Evolutionary conservation across 345 rosid species (phyloP).

Genomic region (Aegle marmelos): DNA sequence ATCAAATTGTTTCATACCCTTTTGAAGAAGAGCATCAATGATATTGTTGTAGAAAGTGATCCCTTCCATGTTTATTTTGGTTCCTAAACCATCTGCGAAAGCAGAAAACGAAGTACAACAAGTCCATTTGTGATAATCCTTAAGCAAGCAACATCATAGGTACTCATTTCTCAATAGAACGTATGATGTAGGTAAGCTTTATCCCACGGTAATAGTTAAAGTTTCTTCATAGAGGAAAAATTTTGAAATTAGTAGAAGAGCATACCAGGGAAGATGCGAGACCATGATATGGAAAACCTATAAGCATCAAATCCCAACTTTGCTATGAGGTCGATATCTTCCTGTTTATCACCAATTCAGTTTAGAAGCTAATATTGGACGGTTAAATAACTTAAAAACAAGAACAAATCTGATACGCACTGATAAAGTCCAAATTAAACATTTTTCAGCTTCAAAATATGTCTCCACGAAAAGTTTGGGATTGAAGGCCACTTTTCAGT

Average conservation of each 20-base stretch:
- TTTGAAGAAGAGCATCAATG: constrained; percentile 60
- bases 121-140: not conserved
- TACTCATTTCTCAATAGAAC: not conserved
- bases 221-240: not conserved
- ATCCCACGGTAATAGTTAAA: not conserved
- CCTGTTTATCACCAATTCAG: constrained; percentile 43
- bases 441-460: not conserved
- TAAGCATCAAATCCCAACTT: constrained; percentile 77
- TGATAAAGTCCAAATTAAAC: not conserved
- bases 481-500: not conserved
- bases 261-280: constrained; percentile 89
- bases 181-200: not conserved
- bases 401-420: not conserved
- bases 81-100: constrained; percentile 64
- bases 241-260: not conserved
- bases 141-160: not conserved
- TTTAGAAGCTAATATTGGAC: constrained; percentile 9
- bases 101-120: not conserved
- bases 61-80: constrained; percentile 61
- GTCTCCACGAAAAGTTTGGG: not conserved
- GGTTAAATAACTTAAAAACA: not conserved
- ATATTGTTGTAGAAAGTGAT: constrained; percentile 60
- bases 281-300: constrained; percentile 91
- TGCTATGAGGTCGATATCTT: constrained; percentile 69
- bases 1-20: constrained; percentile 41